Evolutionary conservation across 495 filamentous ascomycete genomes (phyloP).

Genomic region (Endocarpon pusillum): DNA sequence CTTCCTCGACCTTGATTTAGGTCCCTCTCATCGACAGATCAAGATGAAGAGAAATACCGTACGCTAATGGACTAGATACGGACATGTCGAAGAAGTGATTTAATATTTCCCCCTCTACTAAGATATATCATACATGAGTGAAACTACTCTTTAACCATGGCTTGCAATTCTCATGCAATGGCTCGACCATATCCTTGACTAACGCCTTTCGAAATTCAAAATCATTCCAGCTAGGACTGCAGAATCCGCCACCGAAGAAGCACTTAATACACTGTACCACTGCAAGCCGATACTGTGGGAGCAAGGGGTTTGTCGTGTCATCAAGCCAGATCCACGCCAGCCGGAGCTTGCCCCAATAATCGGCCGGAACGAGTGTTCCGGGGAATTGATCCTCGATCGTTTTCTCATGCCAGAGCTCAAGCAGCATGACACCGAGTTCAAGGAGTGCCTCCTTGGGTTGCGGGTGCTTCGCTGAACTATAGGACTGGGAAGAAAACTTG

Average conservation of each 20-base stretch:
- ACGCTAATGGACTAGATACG: too few species aligned
- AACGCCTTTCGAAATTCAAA: not conserved
- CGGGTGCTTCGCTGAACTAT: too few species aligned
- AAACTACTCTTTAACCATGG: too few species aligned
- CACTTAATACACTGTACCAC: conserved; percentile 1
- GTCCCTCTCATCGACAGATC: too few species aligned
- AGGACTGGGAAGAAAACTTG: conserved; percentile 1
- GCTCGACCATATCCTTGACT: not conserved
- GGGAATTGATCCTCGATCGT: conserved; percentile 5
- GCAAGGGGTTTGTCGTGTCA: too few species aligned
- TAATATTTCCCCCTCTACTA: too few species aligned
- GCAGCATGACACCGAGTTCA: not conserved
- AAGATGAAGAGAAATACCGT: too few species aligned
- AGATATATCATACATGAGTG: too few species aligned
- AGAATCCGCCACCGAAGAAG: not conserved
- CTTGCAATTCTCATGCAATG: conserved; percentile 1
- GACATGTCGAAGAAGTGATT: too few species aligned
- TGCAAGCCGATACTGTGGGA: too few species aligned
- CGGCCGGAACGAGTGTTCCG: not conserved
- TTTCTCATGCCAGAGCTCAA: conserved; percentile 1
- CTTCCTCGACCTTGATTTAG: too few species aligned
- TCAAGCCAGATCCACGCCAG: not conserved
- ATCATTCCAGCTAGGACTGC: not conserved
- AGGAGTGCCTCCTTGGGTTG: not conserved
- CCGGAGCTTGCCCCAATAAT: not conserved